phyloP scores from a whole-genome alignment of 2,329 filamentous ascomycete genomes.

The Ophiostoma tasmaniense region DNA sequence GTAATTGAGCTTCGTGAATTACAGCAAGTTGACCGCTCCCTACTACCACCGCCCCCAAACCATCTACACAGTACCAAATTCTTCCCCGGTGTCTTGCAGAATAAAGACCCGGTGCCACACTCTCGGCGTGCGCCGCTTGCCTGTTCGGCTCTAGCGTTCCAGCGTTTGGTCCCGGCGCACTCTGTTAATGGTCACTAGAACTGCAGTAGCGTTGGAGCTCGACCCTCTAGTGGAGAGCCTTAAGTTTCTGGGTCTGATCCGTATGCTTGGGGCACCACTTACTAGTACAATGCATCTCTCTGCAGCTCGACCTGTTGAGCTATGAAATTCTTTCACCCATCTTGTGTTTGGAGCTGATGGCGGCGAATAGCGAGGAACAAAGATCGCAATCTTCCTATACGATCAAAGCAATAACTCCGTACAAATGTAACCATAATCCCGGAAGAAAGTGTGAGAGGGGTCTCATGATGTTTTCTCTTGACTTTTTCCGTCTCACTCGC shows the following conservation, averaged over 20 bases:
- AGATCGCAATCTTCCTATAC: background rate
- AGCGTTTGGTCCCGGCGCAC: background rate
- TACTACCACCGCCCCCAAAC: background rate
- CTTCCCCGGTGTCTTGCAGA: constrained; percentile 13
- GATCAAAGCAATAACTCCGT: background rate
- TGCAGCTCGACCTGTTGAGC: background rate
- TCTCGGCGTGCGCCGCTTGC: constrained; percentile 15
- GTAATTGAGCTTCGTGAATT: no score
- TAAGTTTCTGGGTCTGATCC: background rate
- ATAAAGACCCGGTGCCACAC: constrained; percentile 6
- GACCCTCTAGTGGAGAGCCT: background rate
- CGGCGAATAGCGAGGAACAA: background rate
- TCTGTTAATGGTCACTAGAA: background rate
- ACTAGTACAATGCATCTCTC: background rate
- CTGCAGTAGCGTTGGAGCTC: constrained; percentile 1
- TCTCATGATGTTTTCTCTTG: background rate
- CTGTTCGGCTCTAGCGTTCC: constrained; percentile 5
- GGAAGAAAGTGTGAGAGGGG: background rate
- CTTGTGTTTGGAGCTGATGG: background rate
- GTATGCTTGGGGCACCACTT: background rate
- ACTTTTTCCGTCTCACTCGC: background rate
- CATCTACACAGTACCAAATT: background rate
- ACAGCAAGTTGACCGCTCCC: background rate
- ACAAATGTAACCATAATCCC: background rate
- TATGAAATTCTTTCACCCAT: background rate